Percentiles rank a stretch among this genome's conserved stretches.
phyloP scores from a whole-genome alignment of 495 filamentous ascomycete genomes.

The Staphylotrichum longicolle region DNA sequence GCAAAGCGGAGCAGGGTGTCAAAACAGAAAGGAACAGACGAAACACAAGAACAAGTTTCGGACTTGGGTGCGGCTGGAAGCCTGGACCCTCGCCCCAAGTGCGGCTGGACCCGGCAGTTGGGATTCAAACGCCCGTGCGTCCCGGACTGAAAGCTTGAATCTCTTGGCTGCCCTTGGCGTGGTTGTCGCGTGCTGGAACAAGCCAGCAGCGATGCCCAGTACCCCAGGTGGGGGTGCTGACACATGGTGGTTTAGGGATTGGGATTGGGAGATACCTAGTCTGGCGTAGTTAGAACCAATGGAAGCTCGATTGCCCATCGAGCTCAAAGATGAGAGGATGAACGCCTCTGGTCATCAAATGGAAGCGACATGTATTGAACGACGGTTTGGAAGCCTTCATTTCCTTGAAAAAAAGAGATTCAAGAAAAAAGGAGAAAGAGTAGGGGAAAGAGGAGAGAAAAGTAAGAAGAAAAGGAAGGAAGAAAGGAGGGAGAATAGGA shows the following conservation, averaged over 20 bases:
- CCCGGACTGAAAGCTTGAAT: constrained; percentile 9
- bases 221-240: neutral
- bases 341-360: no score
- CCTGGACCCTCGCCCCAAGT: no score
- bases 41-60: constrained; percentile 8
- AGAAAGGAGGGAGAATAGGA: no score
- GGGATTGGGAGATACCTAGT: neutral
- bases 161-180: constrained; percentile 9
- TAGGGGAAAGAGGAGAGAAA: no score
- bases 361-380: no score
- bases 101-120: no score
- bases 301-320: no score
- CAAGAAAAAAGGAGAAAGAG: no score
- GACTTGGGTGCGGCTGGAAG: neutral
- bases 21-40: constrained; percentile 4
- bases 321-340: no score
- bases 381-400: no score
- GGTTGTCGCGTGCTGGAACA: neutral
- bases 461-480: no score
- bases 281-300: neutral
- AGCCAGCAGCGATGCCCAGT: neutral
- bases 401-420: no score
- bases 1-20: neutral
- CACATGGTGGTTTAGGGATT: neutral
- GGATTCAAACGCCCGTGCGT: neutral